These are phyloP conservation scores for Rhodosporidiobolus sp. DNA, from an alignment of 768 basidiomycete species.

Conservation along the genomic window DNA sequence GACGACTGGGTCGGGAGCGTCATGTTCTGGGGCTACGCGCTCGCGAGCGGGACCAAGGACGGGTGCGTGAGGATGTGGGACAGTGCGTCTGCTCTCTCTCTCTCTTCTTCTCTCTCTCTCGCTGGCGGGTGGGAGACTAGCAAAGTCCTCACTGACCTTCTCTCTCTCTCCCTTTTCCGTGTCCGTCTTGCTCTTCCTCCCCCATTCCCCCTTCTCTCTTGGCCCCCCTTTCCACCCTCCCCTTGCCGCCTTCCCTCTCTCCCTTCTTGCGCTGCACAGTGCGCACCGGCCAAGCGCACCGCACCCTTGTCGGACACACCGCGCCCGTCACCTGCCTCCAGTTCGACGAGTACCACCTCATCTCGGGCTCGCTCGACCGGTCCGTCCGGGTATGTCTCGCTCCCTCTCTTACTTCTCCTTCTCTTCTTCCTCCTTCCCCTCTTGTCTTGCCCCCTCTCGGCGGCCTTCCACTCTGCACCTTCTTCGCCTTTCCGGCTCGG, in stretches of 20 bases:
- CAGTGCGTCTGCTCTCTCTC: conserved; percentile 60
- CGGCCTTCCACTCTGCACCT: background rate
- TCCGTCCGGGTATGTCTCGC: conserved; percentile 66
- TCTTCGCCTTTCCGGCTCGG: background rate
- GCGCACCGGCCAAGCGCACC: conserved; percentile 95
- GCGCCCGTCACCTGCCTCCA: conserved; percentile 87
- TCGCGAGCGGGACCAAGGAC: conserved; percentile 95
- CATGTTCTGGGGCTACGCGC: conserved; percentile 97
- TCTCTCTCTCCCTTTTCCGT: background rate
- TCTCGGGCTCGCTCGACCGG: conserved; percentile 90
- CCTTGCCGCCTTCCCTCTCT: background rate
- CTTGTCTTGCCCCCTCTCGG: background rate
- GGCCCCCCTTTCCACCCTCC: background rate
- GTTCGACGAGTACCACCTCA: conserved; percentile 92
- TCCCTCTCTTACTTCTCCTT: background rate
- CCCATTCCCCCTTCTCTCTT: too few relatives aligned
- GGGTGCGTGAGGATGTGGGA: conserved; percentile 99
- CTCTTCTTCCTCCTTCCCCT: background rate
- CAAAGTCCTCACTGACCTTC: too few relatives aligned
- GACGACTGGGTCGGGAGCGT: conserved; percentile 96
- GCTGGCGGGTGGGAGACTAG: too few relatives aligned
- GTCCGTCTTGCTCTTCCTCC: background rate
- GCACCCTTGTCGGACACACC: conserved; percentile 87
- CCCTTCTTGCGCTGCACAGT: conserved; percentile 54
- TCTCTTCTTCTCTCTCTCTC: background rate